A percentile compares a stretch with the other conserved stretches of the same genome.
Conservation (phyloP, 805 yeast species). For the Zygotorulaspora florentina region DNA sequence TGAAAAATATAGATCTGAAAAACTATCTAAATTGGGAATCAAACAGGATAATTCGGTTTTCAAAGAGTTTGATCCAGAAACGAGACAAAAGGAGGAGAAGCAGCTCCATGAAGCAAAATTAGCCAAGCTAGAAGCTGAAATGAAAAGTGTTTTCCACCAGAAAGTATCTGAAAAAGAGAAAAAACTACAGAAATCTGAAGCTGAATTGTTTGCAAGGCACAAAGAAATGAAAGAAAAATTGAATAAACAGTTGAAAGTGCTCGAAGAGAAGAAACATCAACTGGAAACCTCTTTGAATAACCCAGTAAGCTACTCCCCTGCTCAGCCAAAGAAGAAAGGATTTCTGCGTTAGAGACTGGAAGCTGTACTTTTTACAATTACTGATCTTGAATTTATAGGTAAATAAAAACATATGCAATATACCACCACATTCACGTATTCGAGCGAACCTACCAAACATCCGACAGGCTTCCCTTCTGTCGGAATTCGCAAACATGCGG, state of each 20-base stretch:
- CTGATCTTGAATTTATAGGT: neutral
- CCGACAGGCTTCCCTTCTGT: neutral
- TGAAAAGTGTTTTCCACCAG: conserved; percentile 94
- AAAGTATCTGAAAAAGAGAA: conserved; percentile 96
- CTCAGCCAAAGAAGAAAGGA: conserved; percentile 70
- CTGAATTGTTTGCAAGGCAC: conserved; percentile 91
- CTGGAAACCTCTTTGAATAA: conserved; percentile 47
- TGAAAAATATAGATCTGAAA: conserved; percentile 85
- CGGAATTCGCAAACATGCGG: neutral
- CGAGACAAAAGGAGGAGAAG: conserved; percentile 91
- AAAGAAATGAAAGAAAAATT: conserved; percentile 96
- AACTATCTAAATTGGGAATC: conserved; percentile 76
- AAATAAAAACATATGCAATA: neutral
- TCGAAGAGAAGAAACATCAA: conserved; percentile 86
- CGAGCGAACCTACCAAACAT: neutral
- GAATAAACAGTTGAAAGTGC: conserved; percentile 77
- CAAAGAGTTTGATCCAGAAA: conserved; percentile 87
- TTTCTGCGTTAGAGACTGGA: conserved; percentile 53
- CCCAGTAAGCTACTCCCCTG: conserved; percentile 44
- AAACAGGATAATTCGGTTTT: conserved; percentile 92
- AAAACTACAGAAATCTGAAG: conserved; percentile 93
- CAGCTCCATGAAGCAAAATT: conserved; percentile 89
- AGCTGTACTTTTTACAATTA: too few species aligned
- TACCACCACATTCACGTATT: neutral
- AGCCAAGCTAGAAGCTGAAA: conserved; percentile 90